A percentile compares a stretch with the other conserved stretches of the same genome.
Conservation (phyloP, 306 rosid genomes). For the Crataegus laevigata region DNA sequence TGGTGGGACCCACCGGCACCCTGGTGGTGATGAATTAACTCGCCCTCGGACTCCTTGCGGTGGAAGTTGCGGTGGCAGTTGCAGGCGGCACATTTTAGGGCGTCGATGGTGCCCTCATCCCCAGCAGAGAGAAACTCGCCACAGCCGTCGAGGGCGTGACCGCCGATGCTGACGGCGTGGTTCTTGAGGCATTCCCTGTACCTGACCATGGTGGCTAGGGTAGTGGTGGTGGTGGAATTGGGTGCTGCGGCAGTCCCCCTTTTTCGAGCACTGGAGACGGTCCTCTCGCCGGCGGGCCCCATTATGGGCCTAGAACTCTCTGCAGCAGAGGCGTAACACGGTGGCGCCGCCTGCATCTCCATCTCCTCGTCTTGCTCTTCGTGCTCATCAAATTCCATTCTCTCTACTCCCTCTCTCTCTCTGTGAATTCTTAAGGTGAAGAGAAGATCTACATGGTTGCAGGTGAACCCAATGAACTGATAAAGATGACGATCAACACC, state of each 20-base stretch:
- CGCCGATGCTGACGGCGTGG: conserved; percentile 64
- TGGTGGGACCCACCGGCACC: conserved; percentile 3
- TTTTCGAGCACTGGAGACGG: conserved; percentile 12
- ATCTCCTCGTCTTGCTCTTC: conserved; percentile 57
- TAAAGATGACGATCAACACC: conserved; percentile 2
- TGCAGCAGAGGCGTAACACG: conserved; percentile 25
- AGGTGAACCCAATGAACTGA: background rate
- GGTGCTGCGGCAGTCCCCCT: background rate
- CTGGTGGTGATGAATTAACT: background rate
- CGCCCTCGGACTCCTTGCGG: conserved; percentile 47
- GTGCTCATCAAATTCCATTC: conserved; percentile 70
- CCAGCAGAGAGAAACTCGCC: conserved; percentile 80
- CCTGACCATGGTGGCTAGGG: conserved; percentile 11
- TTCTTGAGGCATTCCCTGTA: conserved; percentile 81
- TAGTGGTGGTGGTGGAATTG: background rate
- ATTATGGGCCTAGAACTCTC: conserved; percentile 19
- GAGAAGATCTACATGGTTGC: conserved; percentile 22
- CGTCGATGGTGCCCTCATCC: conserved; percentile 65
- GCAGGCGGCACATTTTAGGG: conserved; percentile 83
- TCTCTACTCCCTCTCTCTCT: background rate
- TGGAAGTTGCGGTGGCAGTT: conserved; percentile 91
- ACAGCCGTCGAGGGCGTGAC: conserved; percentile 80
- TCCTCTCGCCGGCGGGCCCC: conserved; percentile 1
- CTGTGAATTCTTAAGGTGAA: background rate
- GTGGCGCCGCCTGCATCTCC: conserved; percentile 33